Evolutionary conservation across 495 filamentous ascomycete species (phyloP), one percentile per base, ranked within the genome.

Genomic region (Neurospora sp.): DNA sequence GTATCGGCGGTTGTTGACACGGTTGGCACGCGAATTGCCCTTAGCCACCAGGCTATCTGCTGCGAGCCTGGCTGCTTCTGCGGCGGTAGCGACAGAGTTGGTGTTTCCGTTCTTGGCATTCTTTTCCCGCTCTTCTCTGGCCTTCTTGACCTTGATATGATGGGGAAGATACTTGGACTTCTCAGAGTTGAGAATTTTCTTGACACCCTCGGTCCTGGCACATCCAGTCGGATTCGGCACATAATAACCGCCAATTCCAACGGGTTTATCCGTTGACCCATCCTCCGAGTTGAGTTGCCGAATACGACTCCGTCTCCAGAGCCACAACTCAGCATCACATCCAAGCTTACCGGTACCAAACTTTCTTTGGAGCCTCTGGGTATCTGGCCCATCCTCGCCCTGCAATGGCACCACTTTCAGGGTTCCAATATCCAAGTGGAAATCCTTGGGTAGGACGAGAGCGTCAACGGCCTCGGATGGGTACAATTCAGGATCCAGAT

Each of bases 81-180:
- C 87, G 9, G 88, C 90, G 42, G 91, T 88, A 18, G 89, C 87
- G 16, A 86, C 87, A 16, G 87, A 89, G 5, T 88, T 81, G 74
- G 90, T 87, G 59, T 91, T 89, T 59, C 89, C 88, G 59, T 91
- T 89, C 76, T 88, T 91, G 7, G 90, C 93, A 70, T 88, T 88
- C 7, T 92, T 93, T 81, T 96, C 91, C 14, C 93, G 91, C 79
- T 94, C 93, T 81, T 97, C 94, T 35, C 94, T 88, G 20, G 91
- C 93, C 77, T 90, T 93, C 78, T 96, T 91, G 69, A 99, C 93
- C 75, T 94, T 95, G 82, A 99, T 93, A 70, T 96, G 94, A 85
- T 99, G 96, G 9, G 96, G 96, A 3, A 99, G 89, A 76, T 99
- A 99, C 80, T 96, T 96, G 40, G 94, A 97, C 83, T 99, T 99